phyloP scores from a whole-genome alignment of 768 basidiomycete species.

The Phlebiopsis gigantea region DNA sequence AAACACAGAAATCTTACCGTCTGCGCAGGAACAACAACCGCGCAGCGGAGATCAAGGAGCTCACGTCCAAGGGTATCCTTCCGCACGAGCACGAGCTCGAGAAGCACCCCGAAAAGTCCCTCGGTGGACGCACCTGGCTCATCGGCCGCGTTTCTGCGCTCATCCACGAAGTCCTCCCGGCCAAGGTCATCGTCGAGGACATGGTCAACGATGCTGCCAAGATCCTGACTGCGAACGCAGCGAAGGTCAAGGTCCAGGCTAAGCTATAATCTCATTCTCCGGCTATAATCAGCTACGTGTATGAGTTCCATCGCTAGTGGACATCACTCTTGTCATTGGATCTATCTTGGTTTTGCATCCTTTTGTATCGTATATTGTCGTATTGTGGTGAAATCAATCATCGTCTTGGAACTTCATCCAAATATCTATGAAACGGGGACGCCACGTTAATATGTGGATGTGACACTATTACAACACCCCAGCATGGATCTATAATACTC shows the following conservation, averaged over 20 bases:
- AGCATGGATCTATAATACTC: not conserved
- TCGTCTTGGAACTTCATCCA: too few species aligned
- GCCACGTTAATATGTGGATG: too few species aligned
- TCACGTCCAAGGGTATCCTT: conserved; percentile 80
- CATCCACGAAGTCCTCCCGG: conserved; percentile 73
- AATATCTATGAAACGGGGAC: too few species aligned
- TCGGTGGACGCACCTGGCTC: conserved; percentile 65
- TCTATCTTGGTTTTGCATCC: too few species aligned
- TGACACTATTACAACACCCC: too few species aligned
- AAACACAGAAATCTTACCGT: not conserved
- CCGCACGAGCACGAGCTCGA: conserved; percentile 68
- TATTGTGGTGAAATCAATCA: too few species aligned
- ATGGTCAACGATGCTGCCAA: conserved; percentile 63
- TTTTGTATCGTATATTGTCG: too few species aligned
- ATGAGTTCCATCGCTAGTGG: too few species aligned
- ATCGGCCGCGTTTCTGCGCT: conserved; percentile 80
- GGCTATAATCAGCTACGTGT: not conserved
- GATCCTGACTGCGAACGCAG: conserved; percentile 37
- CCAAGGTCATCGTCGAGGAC: conserved; percentile 74
- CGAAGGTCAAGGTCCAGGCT: conserved; percentile 37
- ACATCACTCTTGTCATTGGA: too few species aligned
- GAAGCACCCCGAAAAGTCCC: conserved; percentile 75
- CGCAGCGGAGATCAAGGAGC: conserved; percentile 73
- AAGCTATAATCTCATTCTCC: conserved; percentile 37
- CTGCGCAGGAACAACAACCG: conserved; percentile 65